Base-by-base conservation (phyloP, 768 basidiomycete genomes). In the Lanmaoa rubissima region DNA sequence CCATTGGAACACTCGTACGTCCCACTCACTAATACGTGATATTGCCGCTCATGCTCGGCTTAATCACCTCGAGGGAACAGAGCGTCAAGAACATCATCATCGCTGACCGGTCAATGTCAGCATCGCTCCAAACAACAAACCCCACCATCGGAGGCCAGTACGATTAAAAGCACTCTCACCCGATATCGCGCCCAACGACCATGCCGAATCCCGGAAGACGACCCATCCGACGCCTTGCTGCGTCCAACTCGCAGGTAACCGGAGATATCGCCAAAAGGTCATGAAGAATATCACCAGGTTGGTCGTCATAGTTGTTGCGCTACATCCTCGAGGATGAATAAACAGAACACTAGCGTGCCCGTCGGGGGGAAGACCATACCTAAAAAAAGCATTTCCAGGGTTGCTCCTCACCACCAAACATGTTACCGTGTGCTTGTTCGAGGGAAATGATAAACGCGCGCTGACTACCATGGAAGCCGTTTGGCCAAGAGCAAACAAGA, bases 61-160 rank as follows among this genome's bases (percentile, higher is more conserved):
- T 35, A 42, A 65, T 60, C 8, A 65, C 54, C 4, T 28, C 32
- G 19, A 57, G 39, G 12, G 53, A 47, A 42, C 53, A 58, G 19
- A 69, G 63, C 2, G 60, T 61, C 53, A 65, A n/a, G 32, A 67
- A 62, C 1, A 67, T 17, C 56, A 63, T 49, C 9, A 65, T 28
- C 16, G 35, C 66, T 68, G 19, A 35, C 35, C 24, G 7, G 19
- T 14, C 19, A 16, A 14, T 35, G 5, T 55, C 12, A 62, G 40
- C 32, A 3, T 45, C 31, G 10, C 2, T n/a, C 14, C 28, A 31
- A 28, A 31, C 36, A 42, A 42, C 6, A 4, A 21, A 7, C 26
- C 26, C 16, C 44, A 28, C 5, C 16, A 17, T 10, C 6, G 24
- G 21, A 42, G 19, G 9, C 8, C 8, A 46, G 10, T 6, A 32